These are phyloP conservation scores for Cyclotella baltica DNA, from an alignment of 108 stramenopile genomes.

Conservation along the genomic window DNA sequence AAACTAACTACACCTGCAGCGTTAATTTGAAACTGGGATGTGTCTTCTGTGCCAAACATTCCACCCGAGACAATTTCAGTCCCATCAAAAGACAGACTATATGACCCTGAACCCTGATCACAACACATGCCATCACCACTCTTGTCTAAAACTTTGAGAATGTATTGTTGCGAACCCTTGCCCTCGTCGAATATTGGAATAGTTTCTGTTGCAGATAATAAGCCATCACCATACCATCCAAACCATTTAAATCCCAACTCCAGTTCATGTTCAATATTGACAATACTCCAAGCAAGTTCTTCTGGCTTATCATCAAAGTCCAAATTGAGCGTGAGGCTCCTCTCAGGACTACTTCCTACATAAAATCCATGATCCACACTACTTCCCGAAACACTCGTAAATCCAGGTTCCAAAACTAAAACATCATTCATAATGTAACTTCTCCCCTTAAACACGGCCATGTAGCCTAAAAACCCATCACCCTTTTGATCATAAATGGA, in stretches of 20 bases:
- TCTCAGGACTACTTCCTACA: conserved; percentile 31
- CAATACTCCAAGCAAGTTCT: conserved; percentile 26
- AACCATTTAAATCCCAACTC: conserved; percentile 36
- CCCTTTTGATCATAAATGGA: conserved; percentile 30
- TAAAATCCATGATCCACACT: conserved; percentile 35
- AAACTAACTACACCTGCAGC: conserved; percentile 3
- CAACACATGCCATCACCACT: conserved; percentile 29
- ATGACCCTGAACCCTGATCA: conserved; percentile 19
- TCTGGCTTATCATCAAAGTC: conserved; percentile 32
- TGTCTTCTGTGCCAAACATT: conserved; percentile 6
- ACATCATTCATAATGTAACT: conserved; percentile 16
- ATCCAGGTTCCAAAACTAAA: conserved; percentile 35
- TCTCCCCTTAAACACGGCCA: conserved; percentile 28
- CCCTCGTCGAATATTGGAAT: conserved; percentile 34
- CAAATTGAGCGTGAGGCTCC: conserved; percentile 24
- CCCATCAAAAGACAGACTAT: conserved; percentile 25
- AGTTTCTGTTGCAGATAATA: conserved; percentile 13
- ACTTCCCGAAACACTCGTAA: conserved; percentile 13
- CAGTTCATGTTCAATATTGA: conserved; percentile 29
- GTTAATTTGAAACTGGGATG: conserved; percentile 16
- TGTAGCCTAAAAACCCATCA: conserved; percentile 36
- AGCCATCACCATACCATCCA: conserved; percentile 13
- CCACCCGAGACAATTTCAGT: conserved; percentile 17
- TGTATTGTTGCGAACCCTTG: conserved; percentile 24
- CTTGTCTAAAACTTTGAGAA: conserved; percentile 16